Evolutionary conservation across 169 alveolate genomes (phyloP), one percentile per base, ranked within the genome.

Genomic region (Blepharisma undulans): DNA sequence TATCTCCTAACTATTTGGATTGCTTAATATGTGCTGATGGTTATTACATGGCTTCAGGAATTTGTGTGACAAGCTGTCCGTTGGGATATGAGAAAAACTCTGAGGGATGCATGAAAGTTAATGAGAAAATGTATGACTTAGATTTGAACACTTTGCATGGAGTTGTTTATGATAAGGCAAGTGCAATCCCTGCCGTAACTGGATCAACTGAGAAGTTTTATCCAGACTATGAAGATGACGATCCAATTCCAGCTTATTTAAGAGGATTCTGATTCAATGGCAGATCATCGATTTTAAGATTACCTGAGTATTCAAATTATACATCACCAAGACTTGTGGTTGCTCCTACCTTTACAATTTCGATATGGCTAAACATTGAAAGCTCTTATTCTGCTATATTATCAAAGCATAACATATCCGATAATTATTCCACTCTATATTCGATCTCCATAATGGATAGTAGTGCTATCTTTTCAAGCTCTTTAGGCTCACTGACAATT

Each of bases 191-290:
- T 22, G 34, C 27, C 10, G 21, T 30, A 7, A n/a, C 61, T 21
- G 61, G 61, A 33, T 25, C 87, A 4, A n/a, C 87, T 22, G 29
- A 33, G 80, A 14, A 72, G 19, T 79, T 79, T 7, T 79, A 79
- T 6, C 71, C 87, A 25, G 60, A 79, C 61, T 29, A 32, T 32
- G 87, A 33, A 22, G 18, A 1, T 25, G 34, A 25, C 19, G 87
- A 79, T 21, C 87, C 87, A 2, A 32, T 79, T 21, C 29, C 87
- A 30, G 34, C 87, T 5, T 27, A n/a, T 30, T 27, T 33, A 79
- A 1, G 87, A 79, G 87, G 87, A 29, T 79, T 30, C 19, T 79
- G 34, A 4, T 79, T 79, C 19, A 79, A 79, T 10, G 87, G 87
- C 71, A 10, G 8, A 29, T 4, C 87, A 0, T 74, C 80, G 10